Conservation (phyloP, 352 stramenopile genomes). For the Globisporangium recalcitrans region DNA sequence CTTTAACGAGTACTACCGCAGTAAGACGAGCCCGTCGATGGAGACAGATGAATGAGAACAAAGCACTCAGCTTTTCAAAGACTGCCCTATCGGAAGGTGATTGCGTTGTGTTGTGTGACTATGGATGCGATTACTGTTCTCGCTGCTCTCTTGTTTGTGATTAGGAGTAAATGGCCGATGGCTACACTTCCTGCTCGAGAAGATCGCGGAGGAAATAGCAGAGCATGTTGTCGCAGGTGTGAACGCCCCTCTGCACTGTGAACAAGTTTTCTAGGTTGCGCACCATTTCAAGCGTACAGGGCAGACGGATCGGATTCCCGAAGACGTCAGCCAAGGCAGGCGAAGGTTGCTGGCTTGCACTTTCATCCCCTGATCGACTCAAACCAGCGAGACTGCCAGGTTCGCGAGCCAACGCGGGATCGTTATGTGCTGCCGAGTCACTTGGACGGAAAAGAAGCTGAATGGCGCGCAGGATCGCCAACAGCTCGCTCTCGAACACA, state of each 20-base stretch:
- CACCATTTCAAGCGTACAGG: constrained; percentile 43
- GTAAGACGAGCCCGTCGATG: constrained; percentile 37
- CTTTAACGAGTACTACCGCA: constrained; percentile 89
- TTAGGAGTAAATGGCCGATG: neutral
- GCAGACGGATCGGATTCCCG: constrained; percentile 36
- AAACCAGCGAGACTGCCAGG: neutral
- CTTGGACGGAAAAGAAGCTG: constrained; percentile 34
- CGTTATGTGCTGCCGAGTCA: neutral
- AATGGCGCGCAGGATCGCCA: constrained; percentile 25
- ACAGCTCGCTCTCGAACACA: constrained; percentile 27
- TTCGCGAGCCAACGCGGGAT: neutral
- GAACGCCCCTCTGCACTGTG: constrained; percentile 32
- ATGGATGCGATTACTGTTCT: neutral
- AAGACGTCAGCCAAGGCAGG: constrained; percentile 32
- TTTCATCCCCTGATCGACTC: no score
- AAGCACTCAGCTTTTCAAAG: neutral
- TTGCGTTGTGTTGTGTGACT: neutral
- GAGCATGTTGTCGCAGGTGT: constrained; percentile 44
- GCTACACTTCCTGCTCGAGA: constrained; percentile 25
- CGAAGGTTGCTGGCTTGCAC: neutral
- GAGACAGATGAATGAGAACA: constrained; percentile 44
- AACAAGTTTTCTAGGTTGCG: constrained; percentile 46
- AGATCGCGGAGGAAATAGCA: constrained; percentile 74
- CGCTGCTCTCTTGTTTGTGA: neutral
- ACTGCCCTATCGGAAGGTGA: neutral